Evolutionary conservation across 2,329 filamentous ascomycete species (phyloP).

Genomic region (Neocatenulostroma microsporum): DNA sequence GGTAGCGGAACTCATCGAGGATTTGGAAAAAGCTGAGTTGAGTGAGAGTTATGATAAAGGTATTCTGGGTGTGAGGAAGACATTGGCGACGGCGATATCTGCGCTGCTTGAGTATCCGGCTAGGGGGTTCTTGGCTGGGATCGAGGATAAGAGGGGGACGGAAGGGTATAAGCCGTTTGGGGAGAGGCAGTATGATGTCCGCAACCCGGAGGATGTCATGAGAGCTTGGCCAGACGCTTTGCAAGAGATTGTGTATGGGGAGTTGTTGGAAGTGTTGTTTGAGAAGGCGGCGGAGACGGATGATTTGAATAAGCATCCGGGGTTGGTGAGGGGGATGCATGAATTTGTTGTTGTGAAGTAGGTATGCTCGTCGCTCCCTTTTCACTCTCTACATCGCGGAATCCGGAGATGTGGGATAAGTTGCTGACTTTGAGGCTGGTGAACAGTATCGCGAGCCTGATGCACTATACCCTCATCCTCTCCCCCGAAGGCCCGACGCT

Average conservation of each 20-base stretch:
- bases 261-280: conserved; percentile 59
- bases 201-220: conserved; percentile 52
- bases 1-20: conserved; percentile 51
- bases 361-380: conserved; percentile 24
- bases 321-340: conserved; percentile 55
- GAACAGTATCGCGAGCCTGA: conserved; percentile 59
- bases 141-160: conserved; percentile 36
- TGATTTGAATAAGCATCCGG: conserved; percentile 57
- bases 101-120: conserved; percentile 62
- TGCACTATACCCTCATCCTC: conserved; percentile 64
- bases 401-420: too few species aligned
- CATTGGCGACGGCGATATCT: conserved; percentile 63
- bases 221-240: conserved; percentile 61
- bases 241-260: conserved; percentile 59
- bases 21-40: conserved; percentile 59
- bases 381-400: too few species aligned
- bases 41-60: conserved; percentile 80
- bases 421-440: too few species aligned
- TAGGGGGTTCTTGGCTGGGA: conserved; percentile 58
- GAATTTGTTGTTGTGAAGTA: conserved; percentile 66
- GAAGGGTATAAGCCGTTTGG: conserved; percentile 22
- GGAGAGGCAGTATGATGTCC: conserved; percentile 51
- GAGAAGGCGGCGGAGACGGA: conserved; percentile 52
- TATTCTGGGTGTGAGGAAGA: conserved; percentile 64
- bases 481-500: conserved; percentile 70